phyloP scores from a whole-genome alignment of 345 rosid genomes.

The Eucalyptus rudis region DNA sequence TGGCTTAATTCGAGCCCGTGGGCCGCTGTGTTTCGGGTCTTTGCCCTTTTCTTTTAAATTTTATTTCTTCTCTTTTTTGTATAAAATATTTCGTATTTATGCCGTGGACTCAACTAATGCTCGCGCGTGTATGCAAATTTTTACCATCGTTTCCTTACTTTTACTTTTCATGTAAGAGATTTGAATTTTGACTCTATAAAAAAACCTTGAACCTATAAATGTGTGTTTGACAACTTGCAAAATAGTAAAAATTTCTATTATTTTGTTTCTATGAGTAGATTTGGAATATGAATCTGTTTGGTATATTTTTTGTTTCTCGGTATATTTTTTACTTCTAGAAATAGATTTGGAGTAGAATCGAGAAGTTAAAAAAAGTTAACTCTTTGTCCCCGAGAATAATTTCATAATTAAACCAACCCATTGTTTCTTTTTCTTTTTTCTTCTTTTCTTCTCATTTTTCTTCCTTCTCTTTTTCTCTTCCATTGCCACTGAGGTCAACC shows the following conservation, averaged over 20 bases:
- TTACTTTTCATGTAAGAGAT: neutral
- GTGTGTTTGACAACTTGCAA: accelerated
- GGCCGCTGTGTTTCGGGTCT: neutral
- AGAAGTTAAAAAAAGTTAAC: accelerated
- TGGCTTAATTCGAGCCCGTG: neutral
- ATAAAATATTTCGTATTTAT: neutral
- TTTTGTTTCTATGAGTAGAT: accelerated
- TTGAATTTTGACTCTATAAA: neutral
- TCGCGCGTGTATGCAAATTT: neutral
- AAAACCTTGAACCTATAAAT: too few relatives aligned
- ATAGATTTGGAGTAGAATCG: accelerated
- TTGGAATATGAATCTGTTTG: accelerated
- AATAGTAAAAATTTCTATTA: accelerated
- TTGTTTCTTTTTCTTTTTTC: accelerated
- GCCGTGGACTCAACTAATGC: neutral
- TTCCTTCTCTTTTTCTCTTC: accelerated
- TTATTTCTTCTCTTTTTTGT: neutral
- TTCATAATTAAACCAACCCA: accelerated
- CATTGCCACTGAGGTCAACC: accelerated
- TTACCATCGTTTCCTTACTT: neutral
- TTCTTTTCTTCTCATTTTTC: accelerated
- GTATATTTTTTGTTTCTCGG: too few relatives aligned
- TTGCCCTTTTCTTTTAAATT: neutral
- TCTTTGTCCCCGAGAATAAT: accelerated
- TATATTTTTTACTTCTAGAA: accelerated